A percentile compares a stretch with the other conserved stretches of the same genome.
phyloP scores from a whole-genome alignment of 345 rosid species.

The Orychophragmus violaceus region DNA sequence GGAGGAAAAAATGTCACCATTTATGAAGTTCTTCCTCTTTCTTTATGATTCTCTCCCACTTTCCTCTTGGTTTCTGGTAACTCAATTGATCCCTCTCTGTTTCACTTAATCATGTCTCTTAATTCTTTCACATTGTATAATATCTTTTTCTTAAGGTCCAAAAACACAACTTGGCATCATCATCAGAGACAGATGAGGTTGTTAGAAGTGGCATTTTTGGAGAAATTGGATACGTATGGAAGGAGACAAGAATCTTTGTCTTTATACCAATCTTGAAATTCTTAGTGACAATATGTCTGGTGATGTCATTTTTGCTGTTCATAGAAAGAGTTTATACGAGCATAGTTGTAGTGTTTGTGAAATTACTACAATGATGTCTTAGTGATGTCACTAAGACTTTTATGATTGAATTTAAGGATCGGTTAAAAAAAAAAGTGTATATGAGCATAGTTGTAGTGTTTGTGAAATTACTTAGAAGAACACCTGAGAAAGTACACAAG shows the following conservation, averaged over 20 bases:
- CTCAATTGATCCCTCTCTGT: not conserved
- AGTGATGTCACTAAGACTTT: too few species aligned
- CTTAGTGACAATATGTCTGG: slow-evolving; percentile 40
- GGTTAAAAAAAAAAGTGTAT: too few species aligned
- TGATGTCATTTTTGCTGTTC: slow-evolving; percentile 54
- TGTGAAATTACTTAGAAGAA: slow-evolving; percentile 36
- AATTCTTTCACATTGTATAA: not conserved
- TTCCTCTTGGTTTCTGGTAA: slow-evolving; percentile 24
- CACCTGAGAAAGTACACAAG: slow-evolving; percentile 39
- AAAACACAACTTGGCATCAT: slow-evolving; percentile 4
- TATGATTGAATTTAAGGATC: too few species aligned
- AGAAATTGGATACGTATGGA: slow-evolving; percentile 34
- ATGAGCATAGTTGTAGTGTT: slow-evolving; percentile 47
- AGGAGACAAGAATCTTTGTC: slow-evolving; percentile 34
- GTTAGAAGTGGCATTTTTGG: slow-evolving; percentile 20
- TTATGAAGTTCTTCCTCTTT: slow-evolving; percentile 21
- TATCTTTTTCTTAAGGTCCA: slow-evolving; percentile 4
- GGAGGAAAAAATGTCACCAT: slow-evolving; percentile 17
- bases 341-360: too few species aligned
- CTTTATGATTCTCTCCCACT: slow-evolving; percentile 17
- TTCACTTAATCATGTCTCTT: not conserved
- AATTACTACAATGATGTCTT: too few species aligned
- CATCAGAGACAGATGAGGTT: not conserved
- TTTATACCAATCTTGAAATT: slow-evolving; percentile 37
- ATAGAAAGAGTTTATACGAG: slow-evolving; percentile 46